Percentiles rank a stretch among this genome's conserved stretches.
phyloP scores from a whole-genome alignment of 169 alveolate genomes.

The Theileria orientalis region DNA sequence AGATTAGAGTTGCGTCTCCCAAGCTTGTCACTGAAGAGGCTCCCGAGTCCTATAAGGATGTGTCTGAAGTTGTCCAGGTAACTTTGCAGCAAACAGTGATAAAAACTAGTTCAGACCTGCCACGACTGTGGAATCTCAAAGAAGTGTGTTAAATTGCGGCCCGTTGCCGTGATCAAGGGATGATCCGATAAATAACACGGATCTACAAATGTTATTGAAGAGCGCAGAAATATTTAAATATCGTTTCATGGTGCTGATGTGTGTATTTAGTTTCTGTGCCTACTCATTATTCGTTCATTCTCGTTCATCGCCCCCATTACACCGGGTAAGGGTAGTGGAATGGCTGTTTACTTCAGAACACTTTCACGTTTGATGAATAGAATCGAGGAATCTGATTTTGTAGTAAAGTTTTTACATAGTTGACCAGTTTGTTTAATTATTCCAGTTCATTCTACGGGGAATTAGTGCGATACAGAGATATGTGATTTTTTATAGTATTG shows the following conservation, averaged over 20 bases:
- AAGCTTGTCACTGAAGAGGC: conserved; percentile 88
- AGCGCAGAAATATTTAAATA: too few relatives aligned
- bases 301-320: conserved; percentile 3
- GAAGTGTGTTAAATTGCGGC: conserved; percentile 81
- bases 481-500: neutral
- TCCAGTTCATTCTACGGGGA: neutral
- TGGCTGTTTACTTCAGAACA: neutral
- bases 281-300: neutral
- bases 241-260: neutral
- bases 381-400: neutral
- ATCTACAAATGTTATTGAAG: too few relatives aligned
- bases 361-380: neutral
- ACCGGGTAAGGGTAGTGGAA: neutral
- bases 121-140: conserved; percentile 87
- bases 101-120: conserved; percentile 60
- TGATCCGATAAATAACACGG: conserved; percentile 15
- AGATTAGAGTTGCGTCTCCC: conserved; percentile 87
- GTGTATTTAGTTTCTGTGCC: neutral
- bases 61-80: conserved; percentile 79
- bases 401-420: neutral
- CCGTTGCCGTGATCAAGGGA: conserved; percentile 89
- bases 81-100: neutral
- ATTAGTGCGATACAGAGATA: neutral
- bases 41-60: conserved; percentile 88
- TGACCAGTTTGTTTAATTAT: neutral